phyloP scores from a whole-genome alignment of 495 filamentous ascomycete genomes.

The Hyaloscypha bicolor region DNA sequence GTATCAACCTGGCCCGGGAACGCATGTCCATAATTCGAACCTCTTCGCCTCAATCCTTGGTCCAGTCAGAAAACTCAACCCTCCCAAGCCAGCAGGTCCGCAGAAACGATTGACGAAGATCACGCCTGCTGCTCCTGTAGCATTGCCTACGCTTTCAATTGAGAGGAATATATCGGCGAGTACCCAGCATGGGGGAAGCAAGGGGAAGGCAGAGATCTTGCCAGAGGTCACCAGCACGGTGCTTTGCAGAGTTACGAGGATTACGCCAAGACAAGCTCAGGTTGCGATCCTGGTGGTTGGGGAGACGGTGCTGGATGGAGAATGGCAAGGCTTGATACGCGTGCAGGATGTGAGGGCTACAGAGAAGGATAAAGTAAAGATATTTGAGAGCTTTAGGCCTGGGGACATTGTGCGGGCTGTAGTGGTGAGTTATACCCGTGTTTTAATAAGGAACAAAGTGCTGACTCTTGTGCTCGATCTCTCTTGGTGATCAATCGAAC shows the following conservation, averaged over 20 bases:
- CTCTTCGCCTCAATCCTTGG: slow-evolving; percentile 76
- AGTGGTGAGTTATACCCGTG: slow-evolving; percentile 58
- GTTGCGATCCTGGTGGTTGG: slow-evolving; percentile 80
- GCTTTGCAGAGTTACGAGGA: slow-evolving; percentile 81
- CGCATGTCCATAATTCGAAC: slow-evolving; percentile 70
- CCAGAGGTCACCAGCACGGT: slow-evolving; percentile 80
- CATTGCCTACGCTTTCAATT: slow-evolving; percentile 36
- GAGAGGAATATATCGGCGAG: slow-evolving; percentile 29
- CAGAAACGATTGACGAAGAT: slow-evolving; percentile 59
- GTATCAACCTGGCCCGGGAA: slow-evolving; percentile 75
- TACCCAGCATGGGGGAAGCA: slow-evolving; percentile 4
- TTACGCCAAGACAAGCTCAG: slow-evolving; percentile 78
- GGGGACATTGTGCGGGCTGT: slow-evolving; percentile 90
- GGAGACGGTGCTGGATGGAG: slow-evolving; percentile 60
- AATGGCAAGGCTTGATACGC: slow-evolving; percentile 64
- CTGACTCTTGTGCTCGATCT: slow-evolving; percentile 57
- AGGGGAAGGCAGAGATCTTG: slow-evolving; percentile 63
- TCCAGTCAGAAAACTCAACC: slow-evolving; percentile 52
- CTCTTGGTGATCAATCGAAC: slow-evolving; percentile 87
- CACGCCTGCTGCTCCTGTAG: slow-evolving; percentile 35
- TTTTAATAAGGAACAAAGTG: background rate
- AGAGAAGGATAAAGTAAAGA: slow-evolving; percentile 91
- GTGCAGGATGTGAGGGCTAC: slow-evolving; percentile 91
- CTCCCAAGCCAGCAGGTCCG: slow-evolving; percentile 54
- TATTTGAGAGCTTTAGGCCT: slow-evolving; percentile 88